Evolutionary conservation across 495 filamentous ascomycete species (phyloP), one percentile per base, ranked within the genome.

Genomic region (Aspergillus indologenus): DNA sequence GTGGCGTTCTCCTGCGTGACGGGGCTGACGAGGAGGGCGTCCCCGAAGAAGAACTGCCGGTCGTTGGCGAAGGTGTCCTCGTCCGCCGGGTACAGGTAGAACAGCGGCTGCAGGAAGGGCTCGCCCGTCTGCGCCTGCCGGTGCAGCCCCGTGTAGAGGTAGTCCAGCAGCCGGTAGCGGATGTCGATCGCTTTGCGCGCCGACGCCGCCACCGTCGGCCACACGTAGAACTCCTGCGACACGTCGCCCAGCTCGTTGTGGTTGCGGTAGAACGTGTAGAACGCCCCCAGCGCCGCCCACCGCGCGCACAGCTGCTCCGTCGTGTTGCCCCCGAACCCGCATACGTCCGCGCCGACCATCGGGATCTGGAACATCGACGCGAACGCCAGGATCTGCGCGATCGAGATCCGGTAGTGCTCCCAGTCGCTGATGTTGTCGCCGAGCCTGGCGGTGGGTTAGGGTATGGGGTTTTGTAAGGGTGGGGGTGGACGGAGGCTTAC

Each of bases 311-410:
- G 84, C 56, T 85, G 78, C 67, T 92, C 89, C 14, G 83, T 93
- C 0, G 90, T 89, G 70, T 87, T 81, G 24, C 77, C 78, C 9
- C 71, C 85, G 60, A 88, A 96, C 0, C 91, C 91, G 67, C 91
- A 96, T 11, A 90, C 85, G 69, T 96, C 91, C 1, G 86, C 81
- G 22, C 91, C 91, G 1, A 91, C 87, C 87, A 96, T 90, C 29
- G 90, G 90, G 2, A 96, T 71, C 66, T 95, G 90, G 80, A 88
- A 95, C 62, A 95, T 83, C 3, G 89, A 80, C 0, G 86, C 85
- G 63, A 93, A 96, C 17, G 86, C 81, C 24, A 95, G 72, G 71
- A 90, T 81, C 57, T 83, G 81, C 3, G 83, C 68, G 63, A 96
- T 91, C 18, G 83, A 85, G 23, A 78, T 73, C 5, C 85, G 82